Evolutionary conservation across 1,284 basidiomycete genomes (phyloP).

Genomic region (Afroboletus lepidellus): DNA sequence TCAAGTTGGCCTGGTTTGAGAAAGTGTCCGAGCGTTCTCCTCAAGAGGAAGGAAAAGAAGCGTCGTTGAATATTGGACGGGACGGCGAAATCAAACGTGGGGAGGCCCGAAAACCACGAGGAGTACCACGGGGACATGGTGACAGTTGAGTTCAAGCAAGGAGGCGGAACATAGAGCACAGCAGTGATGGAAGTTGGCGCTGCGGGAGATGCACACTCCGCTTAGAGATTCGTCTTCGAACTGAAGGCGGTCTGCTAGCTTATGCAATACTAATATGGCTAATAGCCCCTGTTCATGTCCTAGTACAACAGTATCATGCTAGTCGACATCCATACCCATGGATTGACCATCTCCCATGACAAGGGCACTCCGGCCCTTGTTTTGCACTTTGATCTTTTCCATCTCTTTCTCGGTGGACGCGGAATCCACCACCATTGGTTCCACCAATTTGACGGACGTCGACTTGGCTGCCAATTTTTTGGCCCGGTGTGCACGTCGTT

Average conservation of each 20-base stretch:
- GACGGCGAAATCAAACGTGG: constrained; percentile 66
- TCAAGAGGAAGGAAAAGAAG: constrained; percentile 88
- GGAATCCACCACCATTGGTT: constrained; percentile 56
- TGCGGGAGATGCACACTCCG: constrained; percentile 6
- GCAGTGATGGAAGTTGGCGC: not conserved
- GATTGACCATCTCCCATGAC: constrained; percentile 73
- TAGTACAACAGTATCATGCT: constrained; percentile 18
- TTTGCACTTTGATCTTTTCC: constrained; percentile 80
- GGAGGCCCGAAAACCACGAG: constrained; percentile 62
- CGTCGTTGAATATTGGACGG: constrained; percentile 84
- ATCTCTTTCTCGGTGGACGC: constrained; percentile 50
- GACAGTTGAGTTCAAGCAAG: constrained; percentile 18
- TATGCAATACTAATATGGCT: constrained; percentile 20
- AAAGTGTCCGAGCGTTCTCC: constrained; percentile 81
- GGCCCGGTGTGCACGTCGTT: constrained; percentile 64
- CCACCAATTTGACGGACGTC: constrained; percentile 66
- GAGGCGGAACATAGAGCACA: constrained; percentile 17
- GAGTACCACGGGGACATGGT: constrained; percentile 37
- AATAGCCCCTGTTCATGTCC: constrained; percentile 21
- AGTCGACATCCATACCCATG: constrained; percentile 84
- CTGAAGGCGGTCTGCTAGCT: not conserved
- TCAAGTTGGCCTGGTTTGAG: constrained; percentile 88
- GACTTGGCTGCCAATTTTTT: constrained; percentile 61
- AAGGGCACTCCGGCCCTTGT: constrained; percentile 69
- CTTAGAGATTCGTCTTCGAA: constrained; percentile 4